Percentiles rank a stretch among this genome's conserved stretches.
Conservation (phyloP, 2,329 filamentous ascomycete species). For the Fusarium armeniacum region DNA sequence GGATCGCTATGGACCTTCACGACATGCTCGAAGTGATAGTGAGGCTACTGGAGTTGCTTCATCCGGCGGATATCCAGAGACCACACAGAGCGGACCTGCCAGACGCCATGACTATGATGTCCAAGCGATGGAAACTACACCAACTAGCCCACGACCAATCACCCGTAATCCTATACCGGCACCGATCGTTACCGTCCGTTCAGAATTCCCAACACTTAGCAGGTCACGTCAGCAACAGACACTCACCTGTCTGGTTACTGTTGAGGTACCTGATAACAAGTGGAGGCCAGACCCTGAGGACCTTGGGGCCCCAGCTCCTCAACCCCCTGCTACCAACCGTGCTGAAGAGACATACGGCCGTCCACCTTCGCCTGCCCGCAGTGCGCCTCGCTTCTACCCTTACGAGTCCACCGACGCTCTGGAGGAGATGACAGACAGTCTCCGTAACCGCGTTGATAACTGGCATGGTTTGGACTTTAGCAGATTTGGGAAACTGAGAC, state of each 20-base stretch:
- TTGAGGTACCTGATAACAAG: constrained; percentile 93
- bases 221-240: constrained; percentile 94
- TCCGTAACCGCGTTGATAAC: constrained; percentile 92
- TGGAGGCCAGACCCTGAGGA: constrained; percentile 91
- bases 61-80: constrained; percentile 84
- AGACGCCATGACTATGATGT: constrained; percentile 94
- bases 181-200: constrained; percentile 92
- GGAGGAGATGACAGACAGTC: constrained; percentile 86
- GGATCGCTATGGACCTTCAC: constrained; percentile 62
- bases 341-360: constrained; percentile 68
- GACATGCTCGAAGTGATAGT: constrained; percentile 83
- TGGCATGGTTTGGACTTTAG: constrained; percentile 97
- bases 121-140: constrained; percentile 92
- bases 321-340: constrained; percentile 58
- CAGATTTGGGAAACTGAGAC: constrained; percentile 89
- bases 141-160: constrained; percentile 78
- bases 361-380: constrained; percentile 71
- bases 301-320: constrained; percentile 67
- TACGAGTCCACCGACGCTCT: constrained; percentile 83
- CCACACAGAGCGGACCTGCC: constrained; percentile 75
- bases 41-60: constrained; percentile 80
- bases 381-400: constrained; percentile 72
- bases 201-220: constrained; percentile 95
- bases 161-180: constrained; percentile 89
- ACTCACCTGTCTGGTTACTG: constrained; percentile 91